Evolutionary conservation across 2,329 filamentous ascomycete species (phyloP).

Genomic region (Pseudogymnoascus sp.): DNA sequence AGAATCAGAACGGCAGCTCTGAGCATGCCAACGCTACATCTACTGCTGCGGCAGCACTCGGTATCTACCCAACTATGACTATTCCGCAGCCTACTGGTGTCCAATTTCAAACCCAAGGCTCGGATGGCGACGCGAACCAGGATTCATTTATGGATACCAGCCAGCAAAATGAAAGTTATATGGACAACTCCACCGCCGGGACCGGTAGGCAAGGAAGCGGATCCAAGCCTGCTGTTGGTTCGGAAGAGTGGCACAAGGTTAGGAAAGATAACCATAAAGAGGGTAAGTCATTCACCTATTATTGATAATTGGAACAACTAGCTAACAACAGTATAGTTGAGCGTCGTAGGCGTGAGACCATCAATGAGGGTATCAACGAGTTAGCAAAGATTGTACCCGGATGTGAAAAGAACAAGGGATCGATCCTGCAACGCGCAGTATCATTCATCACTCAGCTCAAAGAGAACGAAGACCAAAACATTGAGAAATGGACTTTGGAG

Average conservation of each 20-base stretch:
- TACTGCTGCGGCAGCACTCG: slow-evolving; percentile 47
- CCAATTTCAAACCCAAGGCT: slow-evolving; percentile 39
- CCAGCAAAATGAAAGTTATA: slow-evolving; percentile 28
- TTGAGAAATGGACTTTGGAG: slow-evolving; percentile 88
- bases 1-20: slow-evolving; percentile 45
- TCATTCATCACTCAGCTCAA: slow-evolving; percentile 92
- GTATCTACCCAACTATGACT: slow-evolving; percentile 44
- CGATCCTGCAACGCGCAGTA: slow-evolving; percentile 86
- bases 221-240: slow-evolving; percentile 82
- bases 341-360: slow-evolving; percentile 90
- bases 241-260: slow-evolving; percentile 96
- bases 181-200: slow-evolving; percentile 39
- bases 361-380: slow-evolving; percentile 98
- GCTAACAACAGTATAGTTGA: slow-evolving; percentile 58
- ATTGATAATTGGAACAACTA: not conserved
- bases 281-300: slow-evolving; percentile 48
- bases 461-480: slow-evolving; percentile 88
- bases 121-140: slow-evolving; percentile 32
- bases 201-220: slow-evolving; percentile 18
- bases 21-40: slow-evolving; percentile 42
- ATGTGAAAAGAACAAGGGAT: slow-evolving; percentile 98
- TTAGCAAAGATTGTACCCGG: slow-evolving; percentile 95
- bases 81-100: slow-evolving; percentile 48
- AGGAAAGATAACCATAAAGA: slow-evolving; percentile 98
- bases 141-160: slow-evolving; percentile 36